Evolutionary conservation across 1,284 basidiomycete species (phyloP), one percentile per base, ranked within the genome.

Genomic region (Tremellales sp.): DNA sequence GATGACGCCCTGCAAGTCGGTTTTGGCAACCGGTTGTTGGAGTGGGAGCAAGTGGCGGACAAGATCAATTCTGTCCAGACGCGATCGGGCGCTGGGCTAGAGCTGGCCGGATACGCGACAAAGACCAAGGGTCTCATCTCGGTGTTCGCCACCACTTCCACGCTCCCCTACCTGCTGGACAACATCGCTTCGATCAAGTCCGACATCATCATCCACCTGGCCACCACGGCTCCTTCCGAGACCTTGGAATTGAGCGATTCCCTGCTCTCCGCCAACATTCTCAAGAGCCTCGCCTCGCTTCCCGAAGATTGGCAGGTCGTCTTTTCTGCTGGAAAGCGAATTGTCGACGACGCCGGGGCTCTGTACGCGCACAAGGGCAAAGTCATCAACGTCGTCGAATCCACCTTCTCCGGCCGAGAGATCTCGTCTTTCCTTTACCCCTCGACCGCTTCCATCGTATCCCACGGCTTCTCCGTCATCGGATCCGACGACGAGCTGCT

Each of bases 31-130:
- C 51, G 58, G 33, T 51, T 57, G 26, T 32, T 50, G 5, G 37
- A 29, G 4, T 68, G 63, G 59, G 40, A 50, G 25, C 45, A 45
- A 9, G 45, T 56, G 14, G 31, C 48, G 19, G 39, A 40, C 16
- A 77, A 81, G 46, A 81, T 86, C 8, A 76, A 86, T 50, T 74
- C 79, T 45, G 75, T 92, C 45, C 89, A 94, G 74, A 90, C 87
- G n/a, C 79, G 91, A 48, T 78, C 84, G 14, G 91, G 91, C 40
- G 89, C 91, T 18, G 91, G 91, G 14, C 74, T 90, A 47, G 81
- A 81, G 61, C 76, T 95, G 51, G 81, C 88, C 32, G 91, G 91
- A 14, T 81, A 88, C 52, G 56, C 68, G 35, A 55, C 55, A 16
- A 71, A 71, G 61, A 82, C 87, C 56, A 81, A 83, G 19, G 65